These are phyloP conservation scores for Saturnispora saitoi DNA, from an alignment of 805 yeast genomes.

Conservation along the genomic window DNA sequence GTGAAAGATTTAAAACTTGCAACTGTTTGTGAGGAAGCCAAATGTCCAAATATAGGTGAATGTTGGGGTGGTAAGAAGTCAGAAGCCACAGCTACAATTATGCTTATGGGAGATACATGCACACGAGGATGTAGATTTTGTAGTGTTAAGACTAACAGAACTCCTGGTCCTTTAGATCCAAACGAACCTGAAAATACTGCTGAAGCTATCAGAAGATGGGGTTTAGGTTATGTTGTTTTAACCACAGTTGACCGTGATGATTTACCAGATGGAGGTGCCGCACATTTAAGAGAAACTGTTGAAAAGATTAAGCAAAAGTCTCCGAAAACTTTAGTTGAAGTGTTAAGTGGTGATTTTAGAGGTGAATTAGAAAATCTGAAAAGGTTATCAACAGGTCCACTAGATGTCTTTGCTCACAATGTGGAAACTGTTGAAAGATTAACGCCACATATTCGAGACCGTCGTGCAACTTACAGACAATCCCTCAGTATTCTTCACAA, in stretches of 20 bases:
- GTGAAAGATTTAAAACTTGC: conserved; percentile 81
- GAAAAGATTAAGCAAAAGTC: conserved; percentile 75
- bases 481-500: conserved; percentile 66
- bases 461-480: conserved; percentile 93
- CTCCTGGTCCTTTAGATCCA: conserved; percentile 86
- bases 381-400: conserved; percentile 72
- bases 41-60: conserved; percentile 98
- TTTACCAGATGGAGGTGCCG: conserved; percentile 84
- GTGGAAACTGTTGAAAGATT: conserved; percentile 92
- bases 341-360: conserved; percentile 88
- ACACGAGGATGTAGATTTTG: conserved; percentile 99
- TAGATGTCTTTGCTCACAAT: conserved; percentile 96
- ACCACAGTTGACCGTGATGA: conserved; percentile 98
- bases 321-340: conserved; percentile 87
- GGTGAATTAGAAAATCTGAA: conserved; percentile 81
- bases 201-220: conserved; percentile 96
- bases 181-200: conserved; percentile 97
- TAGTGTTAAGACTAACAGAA: conserved; percentile 86
- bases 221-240: conserved; percentile 92
- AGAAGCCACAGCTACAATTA: conserved; percentile 94
- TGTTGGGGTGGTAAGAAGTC: conserved; percentile 98
- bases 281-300: conserved; percentile 86
- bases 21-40: conserved; percentile 97
- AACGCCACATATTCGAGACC: conserved; percentile 91
- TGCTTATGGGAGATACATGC: conserved; percentile 97